These are phyloP conservation scores for Leptographium procerum DNA, from an alignment of 2,329 filamentous ascomycete species.

Conservation along the genomic window DNA sequence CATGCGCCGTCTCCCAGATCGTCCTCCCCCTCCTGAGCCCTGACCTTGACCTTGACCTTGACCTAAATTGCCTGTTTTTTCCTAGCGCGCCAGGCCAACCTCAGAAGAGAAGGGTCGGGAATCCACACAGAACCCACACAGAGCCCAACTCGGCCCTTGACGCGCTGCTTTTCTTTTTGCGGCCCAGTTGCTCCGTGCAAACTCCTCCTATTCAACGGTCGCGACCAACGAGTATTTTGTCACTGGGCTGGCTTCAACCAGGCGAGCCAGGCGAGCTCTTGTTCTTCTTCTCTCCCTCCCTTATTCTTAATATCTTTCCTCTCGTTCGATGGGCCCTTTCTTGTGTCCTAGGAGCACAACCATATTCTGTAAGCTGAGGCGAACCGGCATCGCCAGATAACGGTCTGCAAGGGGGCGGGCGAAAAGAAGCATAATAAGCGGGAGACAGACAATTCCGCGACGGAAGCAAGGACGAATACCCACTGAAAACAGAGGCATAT, in stretches of 20 bases:
- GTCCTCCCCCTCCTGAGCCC: neutral
- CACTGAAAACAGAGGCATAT: too few relatives aligned
- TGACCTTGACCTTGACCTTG: neutral
- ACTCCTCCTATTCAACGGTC: neutral
- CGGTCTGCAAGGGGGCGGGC: neutral
- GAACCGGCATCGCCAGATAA: neutral
- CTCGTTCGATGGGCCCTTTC: neutral
- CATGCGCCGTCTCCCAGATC: neutral
- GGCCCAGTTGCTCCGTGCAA: neutral
- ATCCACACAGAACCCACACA: neutral
- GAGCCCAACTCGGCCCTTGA: neutral
- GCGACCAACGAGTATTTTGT: neutral
- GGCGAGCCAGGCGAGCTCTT: neutral
- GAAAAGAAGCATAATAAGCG: neutral
- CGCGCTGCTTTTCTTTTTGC: neutral
- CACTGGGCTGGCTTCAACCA: neutral
- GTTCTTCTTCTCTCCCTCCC: neutral
- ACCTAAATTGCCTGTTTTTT: neutral
- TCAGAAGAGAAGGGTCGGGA: neutral
- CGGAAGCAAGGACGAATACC: neutral
- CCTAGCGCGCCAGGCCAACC: neutral
- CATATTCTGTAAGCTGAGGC: neutral
- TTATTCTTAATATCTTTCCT: neutral
- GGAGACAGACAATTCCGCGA: too few relatives aligned
- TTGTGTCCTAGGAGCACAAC: neutral